Base-by-base conservation (phyloP, 345 rosid genomes). In the Stellera chamaejasme region DNA sequence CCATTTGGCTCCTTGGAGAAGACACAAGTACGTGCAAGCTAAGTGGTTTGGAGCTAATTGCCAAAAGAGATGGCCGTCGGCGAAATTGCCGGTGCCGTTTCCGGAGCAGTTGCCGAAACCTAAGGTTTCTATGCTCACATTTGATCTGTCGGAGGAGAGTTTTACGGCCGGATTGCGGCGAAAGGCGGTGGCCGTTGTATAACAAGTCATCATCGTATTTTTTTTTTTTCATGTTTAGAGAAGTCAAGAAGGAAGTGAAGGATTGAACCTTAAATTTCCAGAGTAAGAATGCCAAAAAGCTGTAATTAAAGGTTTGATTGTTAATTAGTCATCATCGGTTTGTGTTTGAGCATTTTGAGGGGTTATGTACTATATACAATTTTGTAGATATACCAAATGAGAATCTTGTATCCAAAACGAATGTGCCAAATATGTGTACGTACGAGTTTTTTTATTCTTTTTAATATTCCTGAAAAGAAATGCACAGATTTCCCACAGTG, bases 1-100 rank as follows among this genome's bases (percentile, higher is more conserved):
- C 81, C 93, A 92, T 62, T 54, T 92, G 72, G 95, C 78, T 44
- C 98, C 98, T 10, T 88, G 96, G 96, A 83, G 98, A 64, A 91
- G 80, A 76, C 80, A 82, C 48, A 83, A 79, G 71, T 91, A 85
- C 69, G 79, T 92, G 95, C 88, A 85, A 56, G 90, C 92, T 2
- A 92, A 92, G 69, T 88, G 96, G 98, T 54, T 86, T 0, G 88
- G 96, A 11, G 67, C 74, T 3, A 75, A 78, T 43, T 79, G 81
- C 32, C 73, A 62, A 48, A 48, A 48, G 16, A 32, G 9, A 32
- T 32, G 1, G 39, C 42, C 67, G 13, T 49, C 71, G 19, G 64
- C 64, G 41, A 54, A 68, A 1, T 51, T 69, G 50, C 77, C 67
- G 48, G 63, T 50, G 1, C 54, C 59, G 10, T 55, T 27, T 16